Percentiles rank a stretch among this genome's conserved stretches.
Conservation (phyloP, 73 alveolate species). For the Halteria grandinella region DNA sequence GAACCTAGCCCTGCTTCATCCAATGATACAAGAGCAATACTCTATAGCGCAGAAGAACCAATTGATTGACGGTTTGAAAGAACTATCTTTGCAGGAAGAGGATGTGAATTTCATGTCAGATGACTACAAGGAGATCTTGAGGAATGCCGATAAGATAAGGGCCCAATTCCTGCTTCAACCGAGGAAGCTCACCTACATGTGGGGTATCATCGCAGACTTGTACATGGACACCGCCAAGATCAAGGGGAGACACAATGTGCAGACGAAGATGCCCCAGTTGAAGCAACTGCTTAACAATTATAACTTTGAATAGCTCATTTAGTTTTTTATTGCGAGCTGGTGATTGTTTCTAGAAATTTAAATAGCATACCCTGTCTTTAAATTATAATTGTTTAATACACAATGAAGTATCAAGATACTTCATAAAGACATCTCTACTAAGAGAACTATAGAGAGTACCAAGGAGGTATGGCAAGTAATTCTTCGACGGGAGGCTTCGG, state of each 20-base stretch:
- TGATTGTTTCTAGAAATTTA: too few species aligned
- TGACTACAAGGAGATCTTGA: slow-evolving; percentile 60
- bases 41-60: slow-evolving; percentile 56
- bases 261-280: slow-evolving; percentile 38
- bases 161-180: slow-evolving; percentile 51
- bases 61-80: slow-evolving; percentile 69
- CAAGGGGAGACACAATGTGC: slow-evolving; percentile 63
- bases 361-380: too few species aligned
- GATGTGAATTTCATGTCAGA: slow-evolving; percentile 63
- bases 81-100: slow-evolving; percentile 62
- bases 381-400: too few species aligned
- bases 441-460: too few species aligned
- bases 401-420: too few species aligned
- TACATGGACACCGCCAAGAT: slow-evolving; percentile 69
- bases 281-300: slow-evolving; percentile 47
- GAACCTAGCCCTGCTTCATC: slow-evolving; percentile 58
- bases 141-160: slow-evolving; percentile 62
- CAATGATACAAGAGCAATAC: slow-evolving; percentile 62
- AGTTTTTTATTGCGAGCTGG: slow-evolving; percentile 37
- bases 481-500: too few species aligned
- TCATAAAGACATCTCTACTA: too few species aligned
- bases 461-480: too few species aligned
- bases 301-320: slow-evolving; percentile 56
- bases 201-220: slow-evolving; percentile 78
- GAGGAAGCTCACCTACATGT: slow-evolving; percentile 58